Evolutionary conservation across 805 yeast genomes (phyloP), one percentile per base, ranked within the genome.

Genomic region (Wickerhamiella alocasiicola): DNA sequence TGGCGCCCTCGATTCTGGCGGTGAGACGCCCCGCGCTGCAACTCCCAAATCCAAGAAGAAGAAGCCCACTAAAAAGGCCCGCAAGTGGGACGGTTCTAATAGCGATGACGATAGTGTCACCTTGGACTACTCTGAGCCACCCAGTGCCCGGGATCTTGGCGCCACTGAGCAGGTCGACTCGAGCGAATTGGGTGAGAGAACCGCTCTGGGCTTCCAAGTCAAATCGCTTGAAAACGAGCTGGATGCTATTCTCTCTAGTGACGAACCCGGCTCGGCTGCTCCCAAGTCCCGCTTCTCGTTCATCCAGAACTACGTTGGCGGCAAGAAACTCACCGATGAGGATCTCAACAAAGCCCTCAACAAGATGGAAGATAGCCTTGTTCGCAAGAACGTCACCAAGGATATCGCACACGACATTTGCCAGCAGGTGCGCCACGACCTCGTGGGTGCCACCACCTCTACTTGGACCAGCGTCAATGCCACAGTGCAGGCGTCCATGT

Each of bases 351-450:
- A 76, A 31, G 76, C 83, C 2, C 62, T 81, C 17, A 67, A 67
- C 29, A 73, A 76, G 32, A 70, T 91, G 60, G 70, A 74, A 41
- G 80, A 81, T 44, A 93, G 83, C 51, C 65, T 88, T 42, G 72
- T 91, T 46, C 68, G 78, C 47, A 88, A 87, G 52, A 88, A 88
- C 53, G 91, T 88, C 24, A 91, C 96, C 3, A 91, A 94, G 9
- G 81, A 80, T 44, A 94, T 85, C 2, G 91, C 97, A 0, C 74
- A 67, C 30, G 69, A 72, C 34, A 67, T 88, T 36, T 73, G 83
- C 32, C 70, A 73, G 12, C 77, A 76, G 44, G 84, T 91, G 28
- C 77, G 76, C 42, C 67, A 68, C 46, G 78, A 76, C 43, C 59
- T 91, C 33, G 64, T 76, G 2, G 93, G 91, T 1, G 73, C 82